A percentile compares a stretch with the other conserved stretches of the same genome.
Conservation (phyloP, 148 eudicot species). For the Polygonum aviculare region DNA sequence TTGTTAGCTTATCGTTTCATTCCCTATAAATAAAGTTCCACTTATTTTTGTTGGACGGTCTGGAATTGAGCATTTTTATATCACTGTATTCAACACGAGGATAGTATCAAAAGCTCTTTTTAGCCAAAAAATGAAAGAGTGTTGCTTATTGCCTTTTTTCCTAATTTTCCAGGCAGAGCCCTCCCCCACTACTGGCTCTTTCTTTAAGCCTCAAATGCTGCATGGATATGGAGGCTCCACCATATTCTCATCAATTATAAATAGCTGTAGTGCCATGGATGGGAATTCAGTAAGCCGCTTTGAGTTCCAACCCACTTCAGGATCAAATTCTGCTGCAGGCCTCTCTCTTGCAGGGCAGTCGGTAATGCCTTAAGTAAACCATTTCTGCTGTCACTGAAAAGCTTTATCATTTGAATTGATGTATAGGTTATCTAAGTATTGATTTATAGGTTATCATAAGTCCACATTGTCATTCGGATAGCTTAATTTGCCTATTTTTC, state of each 20-base stretch:
- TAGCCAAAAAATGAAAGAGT: not conserved
- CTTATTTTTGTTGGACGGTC: not conserved
- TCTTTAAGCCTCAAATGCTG: conserved; percentile 65
- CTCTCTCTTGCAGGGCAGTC: conserved; percentile 36
- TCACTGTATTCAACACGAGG: conserved; percentile 12
- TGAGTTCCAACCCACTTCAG: conserved; percentile 71
- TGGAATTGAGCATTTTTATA: not conserved
- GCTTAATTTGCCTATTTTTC: not conserved
- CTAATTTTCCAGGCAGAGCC: conserved; percentile 79
- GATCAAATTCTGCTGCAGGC: conserved; percentile 50
- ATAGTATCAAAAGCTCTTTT: conserved; percentile 10
- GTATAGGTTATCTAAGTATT: not conserved
- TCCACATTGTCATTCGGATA: not conserved
- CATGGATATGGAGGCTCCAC: conserved; percentile 36
- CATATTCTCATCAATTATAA: conserved; percentile 37
- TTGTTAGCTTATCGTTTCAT: not conserved
- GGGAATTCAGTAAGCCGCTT: conserved; percentile 41
- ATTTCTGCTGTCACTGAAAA: not conserved
- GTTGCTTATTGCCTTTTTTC: conserved; percentile 4
- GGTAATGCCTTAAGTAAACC: conserved; percentile 36
- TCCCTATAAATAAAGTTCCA: conserved; percentile 4
- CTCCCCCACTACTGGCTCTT: conserved; percentile 96
- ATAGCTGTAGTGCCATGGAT: conserved; percentile 33
- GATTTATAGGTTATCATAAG: not conserved
- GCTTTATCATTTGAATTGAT: not conserved